Percentiles rank a stretch among this genome's conserved stretches.
Conservation (phyloP, 352 stramenopile genomes). For the Pythium apleroticum region DNA sequence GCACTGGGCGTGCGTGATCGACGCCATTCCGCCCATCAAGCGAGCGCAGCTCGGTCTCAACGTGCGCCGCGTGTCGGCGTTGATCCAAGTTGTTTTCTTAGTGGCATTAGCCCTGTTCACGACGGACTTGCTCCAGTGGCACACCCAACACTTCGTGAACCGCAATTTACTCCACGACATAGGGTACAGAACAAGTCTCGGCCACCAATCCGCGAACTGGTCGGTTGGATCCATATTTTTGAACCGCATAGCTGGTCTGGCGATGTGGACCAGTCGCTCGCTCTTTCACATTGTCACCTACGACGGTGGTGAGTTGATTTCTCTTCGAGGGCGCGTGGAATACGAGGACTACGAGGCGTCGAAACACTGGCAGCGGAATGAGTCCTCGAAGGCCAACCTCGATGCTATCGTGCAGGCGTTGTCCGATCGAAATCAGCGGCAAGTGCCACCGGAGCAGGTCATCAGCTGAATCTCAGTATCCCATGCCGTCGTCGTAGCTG, state of each 20-base stretch:
- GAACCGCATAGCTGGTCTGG: conserved; percentile 6
- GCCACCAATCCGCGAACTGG: neutral
- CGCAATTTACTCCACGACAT: neutral
- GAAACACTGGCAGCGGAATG: neutral
- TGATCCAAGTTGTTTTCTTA: conserved; percentile 2
- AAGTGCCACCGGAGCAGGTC: too few species aligned
- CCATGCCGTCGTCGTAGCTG: too few species aligned
- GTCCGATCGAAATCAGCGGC: too few species aligned
- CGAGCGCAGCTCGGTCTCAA: neutral
- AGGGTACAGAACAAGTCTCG: neutral
- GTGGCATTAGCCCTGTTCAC: neutral
- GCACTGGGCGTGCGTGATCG: conserved; percentile 19
- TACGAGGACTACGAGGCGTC: conserved; percentile 14
- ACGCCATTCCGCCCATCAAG: conserved; percentile 15
- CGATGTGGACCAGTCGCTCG: conserved; percentile 15
- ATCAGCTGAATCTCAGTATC: too few species aligned
- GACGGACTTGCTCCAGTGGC: neutral
- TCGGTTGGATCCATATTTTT: conserved; percentile 17
- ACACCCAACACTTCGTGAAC: neutral
- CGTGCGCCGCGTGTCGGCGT: neutral
- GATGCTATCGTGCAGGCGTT: neutral
- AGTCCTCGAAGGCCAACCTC: neutral
- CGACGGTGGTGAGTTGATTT: conserved; percentile 8
- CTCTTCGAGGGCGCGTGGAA: conserved; percentile 20
- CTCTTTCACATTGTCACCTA: conserved; percentile 10